Base-by-base conservation (phyloP, 345 rosid genomes). In the Zanthoxylum bungeanum region DNA sequence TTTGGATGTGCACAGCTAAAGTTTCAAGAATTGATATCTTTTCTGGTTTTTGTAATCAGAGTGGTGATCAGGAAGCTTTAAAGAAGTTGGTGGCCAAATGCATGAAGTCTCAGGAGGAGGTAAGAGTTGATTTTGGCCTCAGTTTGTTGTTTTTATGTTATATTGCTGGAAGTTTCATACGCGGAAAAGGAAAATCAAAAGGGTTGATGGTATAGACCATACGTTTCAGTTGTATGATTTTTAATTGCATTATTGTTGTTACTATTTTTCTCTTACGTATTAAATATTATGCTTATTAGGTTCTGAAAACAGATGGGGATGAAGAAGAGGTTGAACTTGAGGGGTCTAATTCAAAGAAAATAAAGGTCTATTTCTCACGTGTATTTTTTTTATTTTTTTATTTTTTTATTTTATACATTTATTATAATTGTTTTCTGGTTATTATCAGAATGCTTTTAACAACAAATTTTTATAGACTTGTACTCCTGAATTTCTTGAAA, bases 1-100 rank as follows among this genome's bases (percentile, higher is more conserved):
- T 44, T 19, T n/a, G 51, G 21, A 36, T 27, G 31, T 30, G 21
- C 19, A 47, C 27, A n/a, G 31, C 25, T 24, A n/a, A n/a, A n/a
- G 62, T 69, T 40, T 4, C 30, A 22, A 22, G 60, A 67, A 67
- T 52, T 51, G 22, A 52, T 53, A 9, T 5, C 1, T 17, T 39
- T 71, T 36, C 11, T 14, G 16, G 37, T 50, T 60, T 47, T 10
- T 73, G 57, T 60, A 76, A 37, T 61, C 81, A 93, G 98, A 73
- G 61, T 66, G 59, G 40, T 69, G 98, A 93, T 58, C 92, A 86
- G 79, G 93, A 88, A 73, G 85, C 91, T 74, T 71, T 93, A 70
- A 81, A 80, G 85, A 73, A 75, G 69, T 67, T 93, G 73, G 66
- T 81, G 64, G 76, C 70, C 60, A 80, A 39, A 64, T 36, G 79